These are phyloP conservation scores for Naganishia friedmannii DNA, from an alignment of 768 basidiomycete genomes.

Conservation along the genomic window DNA sequence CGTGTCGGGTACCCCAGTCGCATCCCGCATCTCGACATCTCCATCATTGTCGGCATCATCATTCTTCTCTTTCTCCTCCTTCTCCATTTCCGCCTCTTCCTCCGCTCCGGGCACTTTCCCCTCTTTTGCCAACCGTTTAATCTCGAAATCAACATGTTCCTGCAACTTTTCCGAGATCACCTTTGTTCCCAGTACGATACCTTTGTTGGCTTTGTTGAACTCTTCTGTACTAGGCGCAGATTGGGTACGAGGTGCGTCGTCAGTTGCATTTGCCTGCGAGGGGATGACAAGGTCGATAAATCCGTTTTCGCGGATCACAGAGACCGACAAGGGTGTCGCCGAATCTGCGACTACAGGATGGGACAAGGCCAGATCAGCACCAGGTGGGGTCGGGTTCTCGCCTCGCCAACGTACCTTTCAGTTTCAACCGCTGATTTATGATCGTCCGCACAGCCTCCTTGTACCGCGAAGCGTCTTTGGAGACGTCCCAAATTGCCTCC, in stretches of 20 bases:
- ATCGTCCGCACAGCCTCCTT: slow-evolving; percentile 87
- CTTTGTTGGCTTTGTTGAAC: slow-evolving; percentile 18
- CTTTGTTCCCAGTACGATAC: background rate
- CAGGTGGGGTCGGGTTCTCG: background rate
- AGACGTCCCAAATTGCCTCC: slow-evolving; percentile 77
- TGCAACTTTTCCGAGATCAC: slow-evolving; percentile 11
- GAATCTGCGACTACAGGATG: slow-evolving; percentile 6
- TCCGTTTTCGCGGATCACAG: slow-evolving; percentile 10
- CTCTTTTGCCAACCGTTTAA: slow-evolving; percentile 41
- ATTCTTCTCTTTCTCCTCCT: slow-evolving; percentile 28
- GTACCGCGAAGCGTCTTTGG: slow-evolving; percentile 75
- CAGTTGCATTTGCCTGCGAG: background rate
- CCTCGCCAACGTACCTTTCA: slow-evolving; percentile 12
- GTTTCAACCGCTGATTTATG: slow-evolving; percentile 53
- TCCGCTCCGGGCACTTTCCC: slow-evolving; percentile 53
- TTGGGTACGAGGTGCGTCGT: background rate
- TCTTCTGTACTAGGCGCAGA: slow-evolving; percentile 3
- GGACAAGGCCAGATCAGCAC: background rate
- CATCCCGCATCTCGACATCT: slow-evolving; percentile 50
- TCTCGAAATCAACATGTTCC: slow-evolving; percentile 15
- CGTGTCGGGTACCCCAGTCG: background rate
- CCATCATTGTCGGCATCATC: slow-evolving; percentile 46
- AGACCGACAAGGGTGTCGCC: slow-evolving; percentile 13
- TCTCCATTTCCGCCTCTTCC: background rate
- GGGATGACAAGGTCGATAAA: slow-evolving; percentile 6